Conservation (phyloP, 352 stramenopile species). For the Pythium periplocum region DNA sequence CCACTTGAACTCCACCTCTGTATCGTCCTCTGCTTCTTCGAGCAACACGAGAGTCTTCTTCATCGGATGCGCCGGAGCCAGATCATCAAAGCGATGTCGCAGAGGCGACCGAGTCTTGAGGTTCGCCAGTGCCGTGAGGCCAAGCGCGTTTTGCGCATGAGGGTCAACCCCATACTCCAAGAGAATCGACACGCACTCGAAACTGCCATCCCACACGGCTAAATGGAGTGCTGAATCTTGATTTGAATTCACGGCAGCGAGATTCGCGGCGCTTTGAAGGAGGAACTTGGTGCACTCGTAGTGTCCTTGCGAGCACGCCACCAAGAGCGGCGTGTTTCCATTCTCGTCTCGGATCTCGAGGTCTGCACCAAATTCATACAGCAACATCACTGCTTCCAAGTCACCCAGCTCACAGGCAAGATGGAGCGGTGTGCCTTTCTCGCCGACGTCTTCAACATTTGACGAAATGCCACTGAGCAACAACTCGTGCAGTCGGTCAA, state of each 20-base stretch:
- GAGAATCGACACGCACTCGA: conserved; percentile 57
- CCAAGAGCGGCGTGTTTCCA: conserved; percentile 57
- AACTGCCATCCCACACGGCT: conserved; percentile 56
- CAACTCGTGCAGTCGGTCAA: conserved; percentile 36
- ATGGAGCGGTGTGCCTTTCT: conserved; percentile 67
- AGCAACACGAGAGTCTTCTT: conserved; percentile 36
- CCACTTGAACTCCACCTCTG: neutral
- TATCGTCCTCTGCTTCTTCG: conserved; percentile 28
- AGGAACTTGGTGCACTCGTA: conserved; percentile 66
- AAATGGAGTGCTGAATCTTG: conserved; percentile 60
- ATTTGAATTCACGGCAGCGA: conserved; percentile 32
- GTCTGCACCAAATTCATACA: conserved; percentile 63
- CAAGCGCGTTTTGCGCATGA: conserved; percentile 38
- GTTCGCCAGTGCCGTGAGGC: conserved; percentile 47
- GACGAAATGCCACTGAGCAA: conserved; percentile 43
- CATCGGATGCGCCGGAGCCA: conserved; percentile 47
- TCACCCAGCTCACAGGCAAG: conserved; percentile 64
- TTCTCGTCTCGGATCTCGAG: conserved; percentile 62
- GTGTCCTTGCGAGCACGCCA: conserved; percentile 63
- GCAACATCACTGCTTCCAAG: conserved; percentile 51
- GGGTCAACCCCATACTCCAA: conserved; percentile 58
- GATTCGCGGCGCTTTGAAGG: conserved; percentile 60
- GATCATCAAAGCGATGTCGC: conserved; percentile 61
- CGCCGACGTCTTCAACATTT: conserved; percentile 50
- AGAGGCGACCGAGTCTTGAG: conserved; percentile 55